phyloP scores from a whole-genome alignment of 257 asterid species.

The Solanum acaule region DNA sequence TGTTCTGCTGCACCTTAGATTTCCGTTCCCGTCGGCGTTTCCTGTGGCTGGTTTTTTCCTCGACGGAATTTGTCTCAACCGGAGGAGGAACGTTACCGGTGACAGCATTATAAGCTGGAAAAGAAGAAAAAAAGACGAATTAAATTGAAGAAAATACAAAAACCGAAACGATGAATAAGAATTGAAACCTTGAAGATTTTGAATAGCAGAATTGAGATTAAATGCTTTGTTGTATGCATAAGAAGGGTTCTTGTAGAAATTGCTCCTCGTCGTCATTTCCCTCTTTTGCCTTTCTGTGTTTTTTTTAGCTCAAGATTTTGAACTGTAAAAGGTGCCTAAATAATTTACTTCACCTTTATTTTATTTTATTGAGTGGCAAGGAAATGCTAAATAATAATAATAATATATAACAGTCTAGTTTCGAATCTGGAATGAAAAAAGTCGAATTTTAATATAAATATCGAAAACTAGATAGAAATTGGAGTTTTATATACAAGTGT shows the following conservation, averaged over 20 bases:
- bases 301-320: not conserved
- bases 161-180: not conserved
- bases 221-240: conserved; percentile 57
- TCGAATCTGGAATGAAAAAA: no score
- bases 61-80: conserved; percentile 10
- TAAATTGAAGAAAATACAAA: not conserved
- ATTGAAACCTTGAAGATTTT: conserved; percentile 51
- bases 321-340: not conserved
- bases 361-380: not conserved
- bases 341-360: not conserved
- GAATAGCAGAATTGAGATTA: conserved; percentile 67
- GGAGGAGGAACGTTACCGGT: conserved; percentile 39
- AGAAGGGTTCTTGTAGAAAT: conserved; percentile 75
- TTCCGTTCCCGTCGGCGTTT: conserved; percentile 41
- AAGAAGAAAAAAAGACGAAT: not conserved
- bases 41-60: not conserved
- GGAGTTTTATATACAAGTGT: no score
- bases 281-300: not conserved
- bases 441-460: no score
- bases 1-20: conserved; percentile 14
- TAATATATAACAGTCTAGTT: no score
- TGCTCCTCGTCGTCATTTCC: conserved; percentile 50
- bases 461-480: no score
- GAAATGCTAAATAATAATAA: not conserved
- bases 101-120: conserved; percentile 54